phyloP scores from a whole-genome alignment of 352 stramenopile genomes.

The Elongisporangium senticosum region DNA sequence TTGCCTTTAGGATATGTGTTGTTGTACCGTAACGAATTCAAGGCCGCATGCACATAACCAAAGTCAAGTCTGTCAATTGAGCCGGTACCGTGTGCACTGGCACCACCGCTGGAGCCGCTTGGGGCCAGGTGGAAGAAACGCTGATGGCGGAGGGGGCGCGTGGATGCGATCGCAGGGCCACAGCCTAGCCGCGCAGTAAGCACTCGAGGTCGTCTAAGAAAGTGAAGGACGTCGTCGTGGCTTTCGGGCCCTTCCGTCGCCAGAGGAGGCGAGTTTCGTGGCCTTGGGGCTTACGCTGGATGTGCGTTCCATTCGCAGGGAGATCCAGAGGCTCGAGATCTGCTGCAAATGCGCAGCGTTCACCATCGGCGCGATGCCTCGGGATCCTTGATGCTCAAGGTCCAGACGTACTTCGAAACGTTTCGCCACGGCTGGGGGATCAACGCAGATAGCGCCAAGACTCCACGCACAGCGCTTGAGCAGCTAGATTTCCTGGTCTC shows the following conservation, averaged over 20 bases:
- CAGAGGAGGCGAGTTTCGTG: conserved; percentile 19
- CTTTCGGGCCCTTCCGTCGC: conserved; percentile 10
- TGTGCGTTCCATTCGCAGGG: conserved; percentile 27
- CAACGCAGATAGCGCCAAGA: neutral
- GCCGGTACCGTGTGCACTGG: no score
- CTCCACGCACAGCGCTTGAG: neutral
- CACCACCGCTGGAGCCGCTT: no score
- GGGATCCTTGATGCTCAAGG: conserved; percentile 20
- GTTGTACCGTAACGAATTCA: no score
- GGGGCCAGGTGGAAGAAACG: no score
- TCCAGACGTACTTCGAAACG: conserved; percentile 19
- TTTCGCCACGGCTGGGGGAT: conserved; percentile 14
- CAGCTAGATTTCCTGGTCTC: conserved; percentile 5
- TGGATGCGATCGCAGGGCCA: no score
- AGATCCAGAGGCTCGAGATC: conserved; percentile 26
- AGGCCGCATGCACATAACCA: no score
- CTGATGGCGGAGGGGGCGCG: no score
- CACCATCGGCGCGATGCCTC: conserved; percentile 13
- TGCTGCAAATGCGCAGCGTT: conserved; percentile 18
- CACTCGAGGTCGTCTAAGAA: no score
- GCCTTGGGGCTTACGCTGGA: conserved; percentile 31
- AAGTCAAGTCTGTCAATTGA: no score
- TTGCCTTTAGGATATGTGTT: neutral
- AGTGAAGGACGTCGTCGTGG: no score
- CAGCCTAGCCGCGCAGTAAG: no score